Evolutionary conservation across 2,329 filamentous ascomycete species (phyloP).

Genomic region (Raffaelea ambrosiae): DNA sequence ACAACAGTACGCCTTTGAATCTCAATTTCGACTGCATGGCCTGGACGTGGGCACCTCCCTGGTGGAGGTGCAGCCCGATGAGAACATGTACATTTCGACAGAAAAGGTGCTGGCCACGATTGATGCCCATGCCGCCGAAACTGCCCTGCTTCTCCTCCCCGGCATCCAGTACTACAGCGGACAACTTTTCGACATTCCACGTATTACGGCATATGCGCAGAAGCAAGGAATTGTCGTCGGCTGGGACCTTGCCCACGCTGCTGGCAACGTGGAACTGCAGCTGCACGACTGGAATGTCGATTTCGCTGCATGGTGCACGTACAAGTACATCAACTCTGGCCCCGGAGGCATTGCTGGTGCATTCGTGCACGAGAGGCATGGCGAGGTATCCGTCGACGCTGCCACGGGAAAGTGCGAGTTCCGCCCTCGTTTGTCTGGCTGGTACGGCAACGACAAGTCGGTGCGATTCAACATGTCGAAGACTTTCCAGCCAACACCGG

Average conservation of each 20-base stretch:
- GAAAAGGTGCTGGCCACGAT: conserved; percentile 65
- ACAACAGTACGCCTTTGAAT: conserved; percentile 67
- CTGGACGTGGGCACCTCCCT: conserved; percentile 59
- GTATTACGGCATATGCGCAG: conserved; percentile 68
- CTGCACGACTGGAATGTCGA: conserved; percentile 88
- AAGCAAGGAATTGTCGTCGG: conserved; percentile 44
- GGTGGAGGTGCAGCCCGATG: conserved; percentile 61
- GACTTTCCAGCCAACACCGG: conserved; percentile 65
- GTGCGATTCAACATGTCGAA: conserved; percentile 80
- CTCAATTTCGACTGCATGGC: conserved; percentile 66
- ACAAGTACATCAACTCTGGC: conserved; percentile 88
- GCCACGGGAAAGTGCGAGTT: conserved; percentile 29
- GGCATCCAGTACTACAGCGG: conserved; percentile 91
- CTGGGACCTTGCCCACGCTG: conserved; percentile 57
- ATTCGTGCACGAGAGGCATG: conserved; percentile 72
- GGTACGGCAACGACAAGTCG: conserved; percentile 77
- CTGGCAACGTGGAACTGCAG: conserved; percentile 69
- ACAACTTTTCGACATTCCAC: conserved; percentile 74
- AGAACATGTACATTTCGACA: conserved; percentile 55
- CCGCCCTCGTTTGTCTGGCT: conserved; percentile 63
- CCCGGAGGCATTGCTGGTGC: conserved; percentile 72
- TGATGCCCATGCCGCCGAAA: conserved; percentile 61
- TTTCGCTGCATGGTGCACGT: conserved; percentile 88
- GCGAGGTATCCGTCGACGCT: conserved; percentile 41
- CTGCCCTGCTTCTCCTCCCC: conserved; percentile 71